Evolutionary conservation across 495 filamentous ascomycete species (phyloP).

Genomic region (Talaromyces adpressus): DNA sequence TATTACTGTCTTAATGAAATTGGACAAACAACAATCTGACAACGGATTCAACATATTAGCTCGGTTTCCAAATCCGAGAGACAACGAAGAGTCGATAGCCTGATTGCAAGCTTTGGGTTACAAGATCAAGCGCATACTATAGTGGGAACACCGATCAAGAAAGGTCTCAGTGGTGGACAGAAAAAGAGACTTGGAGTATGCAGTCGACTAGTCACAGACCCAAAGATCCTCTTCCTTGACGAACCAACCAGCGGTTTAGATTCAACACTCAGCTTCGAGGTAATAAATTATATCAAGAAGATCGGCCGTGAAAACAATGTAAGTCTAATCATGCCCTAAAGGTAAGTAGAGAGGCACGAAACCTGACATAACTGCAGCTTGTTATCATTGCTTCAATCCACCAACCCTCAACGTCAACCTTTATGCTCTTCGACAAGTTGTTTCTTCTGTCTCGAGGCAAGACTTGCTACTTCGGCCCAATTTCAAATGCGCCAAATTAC

Average conservation of each 20-base stretch:
- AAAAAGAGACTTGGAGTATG: conserved; percentile 72
- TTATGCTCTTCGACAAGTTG: conserved; percentile 72
- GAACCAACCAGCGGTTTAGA: conserved; percentile 79
- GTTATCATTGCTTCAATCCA: conserved; percentile 75
- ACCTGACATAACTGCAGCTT: conserved; percentile 27
- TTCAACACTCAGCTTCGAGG: conserved; percentile 59
- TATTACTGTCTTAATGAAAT: not conserved
- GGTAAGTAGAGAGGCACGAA: not conserved
- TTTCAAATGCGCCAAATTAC: conserved; percentile 43
- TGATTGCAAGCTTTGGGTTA: conserved; percentile 58
- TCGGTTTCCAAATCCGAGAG: conserved; percentile 41
- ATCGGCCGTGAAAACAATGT: conserved; percentile 62
- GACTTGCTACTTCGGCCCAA: conserved; percentile 61
- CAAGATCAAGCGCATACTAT: conserved; percentile 53
- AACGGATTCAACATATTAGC: conserved; percentile 9
- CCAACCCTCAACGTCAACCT: conserved; percentile 71
- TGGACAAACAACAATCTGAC: not conserved
- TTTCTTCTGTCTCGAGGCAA: conserved; percentile 63
- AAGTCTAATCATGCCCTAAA: conserved; percentile 11
- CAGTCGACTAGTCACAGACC: conserved; percentile 68
- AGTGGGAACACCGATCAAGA: conserved; percentile 73
- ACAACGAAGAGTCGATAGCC: conserved; percentile 43
- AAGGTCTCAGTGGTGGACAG: conserved; percentile 75
- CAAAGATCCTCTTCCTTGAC: conserved; percentile 73
- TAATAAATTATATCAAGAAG: conserved; percentile 57